These are phyloP conservation scores for Dendryphion nanum DNA, from an alignment of 2,329 filamentous ascomycete genomes.

Conservation along the genomic window DNA sequence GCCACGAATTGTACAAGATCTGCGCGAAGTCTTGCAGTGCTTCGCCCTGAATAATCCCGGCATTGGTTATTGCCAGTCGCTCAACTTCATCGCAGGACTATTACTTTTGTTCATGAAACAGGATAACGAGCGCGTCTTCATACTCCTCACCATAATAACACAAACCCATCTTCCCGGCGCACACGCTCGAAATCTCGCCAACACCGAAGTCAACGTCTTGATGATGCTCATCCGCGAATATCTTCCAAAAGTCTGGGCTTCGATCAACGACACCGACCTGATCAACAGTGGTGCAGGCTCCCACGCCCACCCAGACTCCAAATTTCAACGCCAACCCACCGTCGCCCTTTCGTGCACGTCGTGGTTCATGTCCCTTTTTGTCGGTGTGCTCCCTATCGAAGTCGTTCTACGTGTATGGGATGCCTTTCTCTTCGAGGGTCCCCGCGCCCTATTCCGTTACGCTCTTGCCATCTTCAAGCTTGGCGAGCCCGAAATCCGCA, in stretches of 20 bases:
- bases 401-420: slow-evolving; percentile 93
- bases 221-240: slow-evolving; percentile 83
- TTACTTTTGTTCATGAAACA: slow-evolving; percentile 77
- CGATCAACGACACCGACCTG: slow-evolving; percentile 74
- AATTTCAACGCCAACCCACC: slow-evolving; percentile 65
- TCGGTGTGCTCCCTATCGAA: slow-evolving; percentile 88
- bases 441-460: slow-evolving; percentile 89
- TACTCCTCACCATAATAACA: slow-evolving; percentile 90
- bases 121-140: slow-evolving; percentile 88
- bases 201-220: slow-evolving; percentile 89
- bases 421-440: slow-evolving; percentile 91
- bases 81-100: slow-evolving; percentile 91
- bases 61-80: slow-evolving; percentile 92
- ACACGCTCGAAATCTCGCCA: slow-evolving; percentile 85
- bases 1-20: slow-evolving; percentile 73
- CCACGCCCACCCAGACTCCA: slow-evolving; percentile 32
- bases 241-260: slow-evolving; percentile 80
- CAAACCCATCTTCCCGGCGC: slow-evolving; percentile 85
- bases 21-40: slow-evolving; percentile 82
- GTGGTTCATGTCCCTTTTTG: slow-evolving; percentile 98
- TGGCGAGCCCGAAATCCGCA: slow-evolving; percentile 72
- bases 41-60: slow-evolving; percentile 88
- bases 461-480: slow-evolving; percentile 89
- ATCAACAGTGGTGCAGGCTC: slow-evolving; percentile 36
- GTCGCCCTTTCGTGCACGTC: slow-evolving; percentile 91